These are phyloP conservation scores for Pseudogymnoascus sp. DNA, from an alignment of 2,329 filamentous ascomycete species.

Conservation along the genomic window DNA sequence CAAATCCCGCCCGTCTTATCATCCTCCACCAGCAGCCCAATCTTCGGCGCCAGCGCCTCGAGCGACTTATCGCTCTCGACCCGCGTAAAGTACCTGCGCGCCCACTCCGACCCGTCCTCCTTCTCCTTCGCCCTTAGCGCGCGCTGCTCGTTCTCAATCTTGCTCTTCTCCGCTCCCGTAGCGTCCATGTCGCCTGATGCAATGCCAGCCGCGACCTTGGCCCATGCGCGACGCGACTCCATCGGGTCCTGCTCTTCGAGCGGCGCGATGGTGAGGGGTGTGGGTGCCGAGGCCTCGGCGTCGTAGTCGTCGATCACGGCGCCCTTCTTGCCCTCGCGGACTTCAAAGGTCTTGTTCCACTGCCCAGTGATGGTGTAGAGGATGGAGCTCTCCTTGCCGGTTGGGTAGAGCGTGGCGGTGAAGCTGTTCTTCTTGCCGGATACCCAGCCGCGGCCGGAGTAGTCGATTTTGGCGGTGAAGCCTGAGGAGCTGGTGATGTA, in stretches of 20 bases:
- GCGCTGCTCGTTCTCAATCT: slow-evolving; percentile 84
- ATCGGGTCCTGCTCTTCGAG: slow-evolving; percentile 75
- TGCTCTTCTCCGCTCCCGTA: slow-evolving; percentile 69
- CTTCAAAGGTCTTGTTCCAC: slow-evolving; percentile 77
- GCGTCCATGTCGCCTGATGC: slow-evolving; percentile 74
- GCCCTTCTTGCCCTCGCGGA: slow-evolving; percentile 58
- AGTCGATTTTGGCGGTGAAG: slow-evolving; percentile 84
- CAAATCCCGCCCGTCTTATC: slow-evolving; percentile 66
- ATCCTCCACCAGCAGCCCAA: slow-evolving; percentile 33
- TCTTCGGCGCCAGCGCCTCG: slow-evolving; percentile 33
- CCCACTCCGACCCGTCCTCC: slow-evolving; percentile 68
- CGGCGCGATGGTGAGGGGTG: slow-evolving; percentile 61
- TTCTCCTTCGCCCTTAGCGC: slow-evolving; percentile 66
- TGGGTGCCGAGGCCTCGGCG: slow-evolving; percentile 47
- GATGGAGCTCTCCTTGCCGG: slow-evolving; percentile 62
- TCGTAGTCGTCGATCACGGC: slow-evolving; percentile 52
- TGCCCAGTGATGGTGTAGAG: slow-evolving; percentile 80
- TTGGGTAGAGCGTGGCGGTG: slow-evolving; percentile 62
- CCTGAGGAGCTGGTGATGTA: slow-evolving; percentile 82
- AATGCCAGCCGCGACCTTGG: slow-evolving; percentile 74
- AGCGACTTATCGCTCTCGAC: slow-evolving; percentile 38
- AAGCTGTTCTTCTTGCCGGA: slow-evolving; percentile 94
- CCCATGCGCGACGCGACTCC: slow-evolving; percentile 83
- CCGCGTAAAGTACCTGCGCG: slow-evolving; percentile 70
- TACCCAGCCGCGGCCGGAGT: slow-evolving; percentile 88